Conservation (phyloP, 345 rosid genomes). For the Ceriops tagal region DNA sequence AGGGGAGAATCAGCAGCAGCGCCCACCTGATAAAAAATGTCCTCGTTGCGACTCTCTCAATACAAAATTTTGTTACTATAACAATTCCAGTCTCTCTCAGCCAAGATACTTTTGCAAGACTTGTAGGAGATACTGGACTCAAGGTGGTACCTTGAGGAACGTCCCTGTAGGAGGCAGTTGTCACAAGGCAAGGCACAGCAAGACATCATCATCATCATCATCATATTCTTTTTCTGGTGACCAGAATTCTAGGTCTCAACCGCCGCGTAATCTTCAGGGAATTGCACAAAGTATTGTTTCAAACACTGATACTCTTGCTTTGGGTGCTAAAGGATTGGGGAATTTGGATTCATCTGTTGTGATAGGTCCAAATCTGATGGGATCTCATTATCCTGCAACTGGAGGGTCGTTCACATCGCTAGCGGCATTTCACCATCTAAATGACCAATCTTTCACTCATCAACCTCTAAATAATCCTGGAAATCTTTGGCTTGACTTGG, state of each 20-base stretch:
- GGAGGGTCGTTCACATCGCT: constrained; percentile 17
- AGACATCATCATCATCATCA: constrained; percentile 27
- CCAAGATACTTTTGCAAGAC: constrained; percentile 71
- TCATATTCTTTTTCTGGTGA: constrained; percentile 5
- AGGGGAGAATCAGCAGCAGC: constrained; percentile 25
- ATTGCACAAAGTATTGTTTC: constrained; percentile 15
- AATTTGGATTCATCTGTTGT: constrained; percentile 19
- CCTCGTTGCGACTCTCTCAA: constrained; percentile 65
- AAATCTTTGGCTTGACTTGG: constrained; percentile 15
- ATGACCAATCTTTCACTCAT: constrained; percentile 17
- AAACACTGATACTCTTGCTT: constrained; percentile 4
- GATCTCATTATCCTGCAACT: constrained; percentile 26
- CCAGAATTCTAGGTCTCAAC: constrained; percentile 22
- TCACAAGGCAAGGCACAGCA: constrained; percentile 48
- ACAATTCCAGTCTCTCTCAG: constrained; percentile 66
- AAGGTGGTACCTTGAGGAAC: constrained; percentile 66
- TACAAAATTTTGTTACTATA: constrained; percentile 72
- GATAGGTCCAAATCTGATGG: constrained; percentile 16
- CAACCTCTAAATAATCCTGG: constrained; percentile 19
- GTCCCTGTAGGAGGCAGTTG: constrained; percentile 71
- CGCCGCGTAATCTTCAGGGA: background rate
- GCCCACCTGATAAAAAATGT: constrained; percentile 36
- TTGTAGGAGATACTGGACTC: constrained; percentile 70
- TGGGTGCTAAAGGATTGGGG: constrained; percentile 18
- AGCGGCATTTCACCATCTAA: constrained; percentile 17